phyloP scores from a whole-genome alignment of 306 rosid species.

The Pyrus pyrifolia region DNA sequence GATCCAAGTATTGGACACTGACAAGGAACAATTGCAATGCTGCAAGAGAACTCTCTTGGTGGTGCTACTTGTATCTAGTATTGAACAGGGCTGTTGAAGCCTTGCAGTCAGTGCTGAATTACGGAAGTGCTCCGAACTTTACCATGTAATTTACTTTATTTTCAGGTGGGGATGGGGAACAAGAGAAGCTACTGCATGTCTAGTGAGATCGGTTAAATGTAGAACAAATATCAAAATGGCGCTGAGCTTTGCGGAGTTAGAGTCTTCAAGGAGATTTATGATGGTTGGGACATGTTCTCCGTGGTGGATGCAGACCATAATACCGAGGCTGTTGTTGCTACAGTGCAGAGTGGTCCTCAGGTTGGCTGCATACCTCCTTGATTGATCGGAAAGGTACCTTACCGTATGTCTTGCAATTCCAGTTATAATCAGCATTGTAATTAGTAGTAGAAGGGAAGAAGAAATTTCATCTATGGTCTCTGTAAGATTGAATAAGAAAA shows the following conservation, averaged over 20 bases:
- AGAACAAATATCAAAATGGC: slow-evolving; percentile 1
- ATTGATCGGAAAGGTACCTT: slow-evolving; percentile 7
- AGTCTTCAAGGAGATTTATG: slow-evolving; percentile 10
- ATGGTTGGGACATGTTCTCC: slow-evolving; percentile 5
- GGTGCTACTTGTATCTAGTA: neutral
- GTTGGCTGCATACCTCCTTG: slow-evolving; percentile 3
- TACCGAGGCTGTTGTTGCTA: neutral
- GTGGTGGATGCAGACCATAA: slow-evolving; percentile 1
- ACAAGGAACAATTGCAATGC: slow-evolving; percentile 2
- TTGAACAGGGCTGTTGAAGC: too few species aligned
- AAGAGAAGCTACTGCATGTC: neutral
- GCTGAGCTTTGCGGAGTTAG: neutral
- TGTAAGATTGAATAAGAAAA: neutral
- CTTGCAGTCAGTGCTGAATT: neutral
- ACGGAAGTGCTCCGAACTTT: neutral
- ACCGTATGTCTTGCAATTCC: neutral
- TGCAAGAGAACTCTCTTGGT: slow-evolving; percentile 2
- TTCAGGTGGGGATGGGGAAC: neutral
- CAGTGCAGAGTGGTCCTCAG: neutral
- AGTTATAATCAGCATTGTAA: neutral
- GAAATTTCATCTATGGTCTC: neutral
- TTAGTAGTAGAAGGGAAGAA: neutral
- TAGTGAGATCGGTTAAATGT: slow-evolving; percentile 11
- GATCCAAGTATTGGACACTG: neutral
- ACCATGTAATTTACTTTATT: neutral